These are phyloP conservation scores for Boletus vermiculosoides DNA, from an alignment of 768 basidiomycete genomes.

Conservation along the genomic window DNA sequence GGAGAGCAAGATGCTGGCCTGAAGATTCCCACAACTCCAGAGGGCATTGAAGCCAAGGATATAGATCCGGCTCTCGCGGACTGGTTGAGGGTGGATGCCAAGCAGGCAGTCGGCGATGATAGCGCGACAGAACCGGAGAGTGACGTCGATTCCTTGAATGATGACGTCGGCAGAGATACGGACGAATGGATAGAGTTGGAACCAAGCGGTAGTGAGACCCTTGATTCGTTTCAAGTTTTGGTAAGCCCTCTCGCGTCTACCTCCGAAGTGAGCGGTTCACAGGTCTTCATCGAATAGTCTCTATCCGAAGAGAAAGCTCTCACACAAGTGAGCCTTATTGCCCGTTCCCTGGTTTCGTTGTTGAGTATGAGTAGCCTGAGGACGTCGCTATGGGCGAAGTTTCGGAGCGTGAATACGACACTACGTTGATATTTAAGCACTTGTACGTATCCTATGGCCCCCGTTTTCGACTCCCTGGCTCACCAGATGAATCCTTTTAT, in stretches of 20 bases:
- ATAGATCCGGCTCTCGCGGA: constrained; percentile 52
- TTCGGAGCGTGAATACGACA: constrained; percentile 76
- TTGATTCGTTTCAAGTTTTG: constrained; percentile 20
- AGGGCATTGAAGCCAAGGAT: constrained; percentile 26
- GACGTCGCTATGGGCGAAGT: constrained; percentile 72
- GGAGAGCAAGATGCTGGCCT: constrained; percentile 21
- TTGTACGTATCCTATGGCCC: constrained; percentile 47
- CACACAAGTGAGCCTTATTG: constrained; percentile 4
- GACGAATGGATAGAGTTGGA: constrained; percentile 42
- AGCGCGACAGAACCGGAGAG: constrained; percentile 55
- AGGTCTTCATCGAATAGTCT: constrained; percentile 5
- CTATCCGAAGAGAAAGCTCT: constrained; percentile 7
- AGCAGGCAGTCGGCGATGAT: constrained; percentile 24
- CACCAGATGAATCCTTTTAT: background rate
- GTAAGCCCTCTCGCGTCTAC: background rate
- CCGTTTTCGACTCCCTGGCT: background rate
- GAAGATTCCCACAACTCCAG: background rate
- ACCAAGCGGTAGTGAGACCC: constrained; percentile 19
- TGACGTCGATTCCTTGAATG: constrained; percentile 70
- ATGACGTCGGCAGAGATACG: constrained; percentile 42
- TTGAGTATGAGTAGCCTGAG: constrained; percentile 11
- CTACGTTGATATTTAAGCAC: constrained; percentile 76
- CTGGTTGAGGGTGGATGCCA: constrained; percentile 58
- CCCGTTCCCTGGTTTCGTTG: background rate
- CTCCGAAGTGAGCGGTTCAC: background rate